phyloP scores from a whole-genome alignment of 352 stramenopile species.

The Phytophthora sojae region DNA sequence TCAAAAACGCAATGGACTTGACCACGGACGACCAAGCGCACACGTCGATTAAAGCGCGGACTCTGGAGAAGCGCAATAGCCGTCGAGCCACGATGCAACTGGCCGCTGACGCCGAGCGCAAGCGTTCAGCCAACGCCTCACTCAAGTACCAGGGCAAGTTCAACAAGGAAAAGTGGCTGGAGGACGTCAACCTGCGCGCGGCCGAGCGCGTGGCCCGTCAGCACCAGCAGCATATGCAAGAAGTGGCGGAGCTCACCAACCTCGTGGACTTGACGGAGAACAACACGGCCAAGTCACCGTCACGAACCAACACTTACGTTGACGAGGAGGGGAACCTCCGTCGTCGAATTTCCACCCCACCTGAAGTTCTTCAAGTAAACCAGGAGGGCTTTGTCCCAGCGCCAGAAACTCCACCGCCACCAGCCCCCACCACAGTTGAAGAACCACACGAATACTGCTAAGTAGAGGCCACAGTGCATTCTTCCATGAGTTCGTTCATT shows the following conservation, averaged over 20 bases:
- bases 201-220: constrained; percentile 37
- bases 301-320: constrained; percentile 51
- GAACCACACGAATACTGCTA: constrained; percentile 22
- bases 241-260: constrained; percentile 4
- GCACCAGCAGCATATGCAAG: constrained; percentile 39
- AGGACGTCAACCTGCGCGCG: constrained; percentile 45
- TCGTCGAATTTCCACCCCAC: constrained; percentile 25
- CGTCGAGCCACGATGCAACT: constrained; percentile 9
- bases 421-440: constrained; percentile 2
- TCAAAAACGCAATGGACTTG: constrained; percentile 38
- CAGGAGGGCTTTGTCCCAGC: constrained; percentile 6
- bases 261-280: constrained; percentile 48
- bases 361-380: neutral
- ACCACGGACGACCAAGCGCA: constrained; percentile 39
- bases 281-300: constrained; percentile 48
- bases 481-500: neutral
- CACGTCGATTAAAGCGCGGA: constrained; percentile 15
- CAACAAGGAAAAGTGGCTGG: constrained; percentile 39
- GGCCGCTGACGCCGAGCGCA: constrained; percentile 19
- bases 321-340: constrained; percentile 59
- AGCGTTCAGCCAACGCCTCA: constrained; percentile 35
- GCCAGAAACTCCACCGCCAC: constrained; percentile 11
- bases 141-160: constrained; percentile 44
- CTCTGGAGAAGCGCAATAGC: constrained; percentile 6
- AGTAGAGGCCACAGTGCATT: neutral